phyloP scores from a whole-genome alignment of 257 asterid species.

The Solanum rostratum region DNA sequence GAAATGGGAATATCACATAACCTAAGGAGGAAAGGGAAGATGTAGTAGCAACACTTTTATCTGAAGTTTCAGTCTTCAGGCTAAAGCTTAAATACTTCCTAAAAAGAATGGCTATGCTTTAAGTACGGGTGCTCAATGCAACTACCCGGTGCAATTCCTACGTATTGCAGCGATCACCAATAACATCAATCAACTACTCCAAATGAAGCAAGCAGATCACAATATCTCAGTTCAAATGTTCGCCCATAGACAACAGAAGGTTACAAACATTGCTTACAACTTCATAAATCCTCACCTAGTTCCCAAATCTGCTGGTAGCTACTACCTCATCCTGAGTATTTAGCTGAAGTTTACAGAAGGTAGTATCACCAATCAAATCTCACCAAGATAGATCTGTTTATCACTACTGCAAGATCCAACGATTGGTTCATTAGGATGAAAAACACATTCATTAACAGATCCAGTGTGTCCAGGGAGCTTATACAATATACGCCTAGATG shows the following conservation, averaged over 20 bases:
- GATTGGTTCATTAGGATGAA: conserved; percentile 82
- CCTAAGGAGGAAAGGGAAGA: not conserved
- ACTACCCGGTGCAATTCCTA: not conserved
- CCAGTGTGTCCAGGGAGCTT: conserved; percentile 97
- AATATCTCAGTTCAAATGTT: not conserved
- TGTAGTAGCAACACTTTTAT: not conserved
- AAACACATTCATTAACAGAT: conserved; percentile 75
- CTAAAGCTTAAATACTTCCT: not conserved
- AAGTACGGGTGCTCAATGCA: not conserved
- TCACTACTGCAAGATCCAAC: conserved; percentile 97
- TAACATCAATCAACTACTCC: not conserved
- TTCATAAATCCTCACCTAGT: not conserved
- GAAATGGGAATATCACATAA: not conserved
- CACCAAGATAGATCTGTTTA: conserved; percentile 92
- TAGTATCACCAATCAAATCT: conserved; percentile 25
- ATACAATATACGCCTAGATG: conserved; percentile 72
- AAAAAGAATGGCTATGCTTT: not conserved
- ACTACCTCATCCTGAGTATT: not conserved
- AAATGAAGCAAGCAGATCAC: not conserved
- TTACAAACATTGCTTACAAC: not conserved
- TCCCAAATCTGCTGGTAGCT: not conserved
- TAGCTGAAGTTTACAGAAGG: not conserved
- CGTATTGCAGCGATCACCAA: not conserved
- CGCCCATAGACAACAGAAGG: not conserved
- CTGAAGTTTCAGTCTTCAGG: not conserved